A percentile compares a stretch with the other conserved stretches of the same genome.
Evolutionary conservation across 306 rosid species (phyloP).

Genomic region (Gastrolobium villosum): DNA sequence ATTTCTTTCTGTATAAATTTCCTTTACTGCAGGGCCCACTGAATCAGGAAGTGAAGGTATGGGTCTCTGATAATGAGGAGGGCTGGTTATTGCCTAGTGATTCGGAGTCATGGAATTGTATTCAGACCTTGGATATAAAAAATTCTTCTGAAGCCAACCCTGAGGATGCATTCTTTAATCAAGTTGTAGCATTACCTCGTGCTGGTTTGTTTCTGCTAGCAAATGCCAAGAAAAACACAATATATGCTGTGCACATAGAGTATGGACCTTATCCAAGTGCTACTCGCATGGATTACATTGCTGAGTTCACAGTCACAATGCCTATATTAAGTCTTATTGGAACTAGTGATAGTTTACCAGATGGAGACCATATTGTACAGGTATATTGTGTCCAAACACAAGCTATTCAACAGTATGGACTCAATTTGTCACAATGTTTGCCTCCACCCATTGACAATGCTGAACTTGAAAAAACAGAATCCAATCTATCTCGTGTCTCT

Average conservation of each 20-base stretch:
- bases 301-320: conserved; percentile 82
- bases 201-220: conserved; percentile 78
- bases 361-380: conserved; percentile 75
- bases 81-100: conserved; percentile 85
- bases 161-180: conserved; percentile 75
- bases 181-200: conserved; percentile 67
- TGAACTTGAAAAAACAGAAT: conserved; percentile 61
- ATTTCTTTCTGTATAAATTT: conserved; percentile 22
- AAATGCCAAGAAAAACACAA: conserved; percentile 83
- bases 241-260: conserved; percentile 77
- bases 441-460: conserved; percentile 70
- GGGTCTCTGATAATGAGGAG: conserved; percentile 75
- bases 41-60: conserved; percentile 73
- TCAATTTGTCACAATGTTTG: conserved; percentile 73
- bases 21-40: conserved; percentile 69
- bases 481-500: conserved; percentile 47
- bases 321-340: conserved; percentile 81
- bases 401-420: conserved; percentile 86
- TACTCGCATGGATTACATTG: conserved; percentile 75
- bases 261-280: conserved; percentile 79
- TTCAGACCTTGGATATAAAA: conserved; percentile 70
- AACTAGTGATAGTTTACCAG: conserved; percentile 71
- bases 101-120: conserved; percentile 76
- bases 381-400: conserved; percentile 83
- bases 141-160: conserved; percentile 64